Percentiles rank a stretch among this genome's conserved stretches.
Conservation (phyloP, 305 asterid genomes). For the Lippia alba region DNA sequence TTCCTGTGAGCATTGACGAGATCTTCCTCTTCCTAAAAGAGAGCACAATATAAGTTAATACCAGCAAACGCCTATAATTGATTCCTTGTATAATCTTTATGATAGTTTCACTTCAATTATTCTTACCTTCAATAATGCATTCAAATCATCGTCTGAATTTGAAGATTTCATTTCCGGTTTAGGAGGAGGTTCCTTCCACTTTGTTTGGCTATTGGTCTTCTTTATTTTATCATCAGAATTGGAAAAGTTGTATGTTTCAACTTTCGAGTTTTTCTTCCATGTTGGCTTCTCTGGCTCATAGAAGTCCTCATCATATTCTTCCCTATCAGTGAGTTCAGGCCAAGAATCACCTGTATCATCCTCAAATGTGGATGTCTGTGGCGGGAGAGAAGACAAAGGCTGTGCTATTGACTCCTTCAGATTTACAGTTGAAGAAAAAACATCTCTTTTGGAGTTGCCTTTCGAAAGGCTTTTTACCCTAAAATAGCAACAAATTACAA, state of each 20-base stretch:
- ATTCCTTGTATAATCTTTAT: background rate
- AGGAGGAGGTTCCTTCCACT: constrained; percentile 75
- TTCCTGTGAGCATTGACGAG: constrained; percentile 92
- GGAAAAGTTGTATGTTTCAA: constrained; percentile 48
- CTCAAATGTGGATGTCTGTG: constrained; percentile 64
- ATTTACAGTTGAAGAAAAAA: constrained; percentile 62
- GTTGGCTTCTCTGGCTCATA: constrained; percentile 79
- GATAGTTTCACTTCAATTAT: background rate
- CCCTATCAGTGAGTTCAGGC: constrained; percentile 81
- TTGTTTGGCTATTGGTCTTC: constrained; percentile 62
- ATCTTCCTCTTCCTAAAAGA: constrained; percentile 89
- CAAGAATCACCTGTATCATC: constrained; percentile 79
- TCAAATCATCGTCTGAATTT: constrained; percentile 70
- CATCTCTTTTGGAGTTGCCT: constrained; percentile 80
- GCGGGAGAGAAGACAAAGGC: constrained; percentile 57
- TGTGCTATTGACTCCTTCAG: constrained; percentile 77
- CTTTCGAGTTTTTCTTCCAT: constrained; percentile 65
- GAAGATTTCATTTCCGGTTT: constrained; percentile 62
- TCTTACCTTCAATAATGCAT: constrained; percentile 75
- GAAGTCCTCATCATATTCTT: constrained; percentile 79
- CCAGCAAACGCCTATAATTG: constrained; percentile 7
- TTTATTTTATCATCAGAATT: constrained; percentile 59
- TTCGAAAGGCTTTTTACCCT: constrained; percentile 99
- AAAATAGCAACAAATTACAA: constrained; percentile 4
- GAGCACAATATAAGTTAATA: constrained; percentile 15